Conservation (phyloP, 2,329 filamentous ascomycete species). For the Beauveria caledonica region DNA sequence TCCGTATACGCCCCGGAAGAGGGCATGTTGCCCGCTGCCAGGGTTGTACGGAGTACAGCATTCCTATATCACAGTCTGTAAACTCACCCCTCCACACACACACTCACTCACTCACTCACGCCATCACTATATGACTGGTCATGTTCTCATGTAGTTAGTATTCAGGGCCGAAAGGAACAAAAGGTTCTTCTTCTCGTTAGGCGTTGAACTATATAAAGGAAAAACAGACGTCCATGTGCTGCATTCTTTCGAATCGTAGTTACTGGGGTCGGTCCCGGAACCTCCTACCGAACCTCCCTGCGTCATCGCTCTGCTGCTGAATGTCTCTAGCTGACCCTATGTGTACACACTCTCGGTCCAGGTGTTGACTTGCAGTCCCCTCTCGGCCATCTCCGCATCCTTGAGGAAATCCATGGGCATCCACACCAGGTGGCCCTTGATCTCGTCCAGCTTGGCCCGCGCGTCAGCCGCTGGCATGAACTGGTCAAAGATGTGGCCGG, state of each 20-base stretch:
- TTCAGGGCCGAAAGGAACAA: too few relatives aligned
- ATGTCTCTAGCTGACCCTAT: slow-evolving; percentile 22
- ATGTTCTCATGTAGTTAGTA: not conserved
- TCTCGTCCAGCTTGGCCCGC: slow-evolving; percentile 63
- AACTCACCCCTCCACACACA: not conserved
- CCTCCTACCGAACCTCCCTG: not conserved
- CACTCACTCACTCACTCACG: too few relatives aligned
- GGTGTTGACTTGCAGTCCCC: slow-evolving; percentile 74
- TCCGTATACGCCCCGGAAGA: too few relatives aligned
- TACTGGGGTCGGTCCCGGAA: too few relatives aligned
- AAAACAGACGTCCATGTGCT: too few relatives aligned
- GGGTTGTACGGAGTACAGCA: not conserved
- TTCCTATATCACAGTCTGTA: not conserved
- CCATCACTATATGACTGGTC: not conserved
- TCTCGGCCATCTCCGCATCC: slow-evolving; percentile 83
- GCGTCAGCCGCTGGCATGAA: slow-evolving; percentile 67
- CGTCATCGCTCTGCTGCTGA: not conserved
- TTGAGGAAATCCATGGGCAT: slow-evolving; percentile 85
- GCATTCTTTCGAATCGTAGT: not conserved
- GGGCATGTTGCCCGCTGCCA: too few relatives aligned
- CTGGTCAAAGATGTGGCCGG: slow-evolving; percentile 80
- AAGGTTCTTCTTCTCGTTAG: too few relatives aligned
- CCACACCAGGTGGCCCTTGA: slow-evolving; percentile 88
- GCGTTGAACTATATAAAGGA: not conserved
- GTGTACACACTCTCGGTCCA: slow-evolving; percentile 85